These are phyloP conservation scores for Pleurotus eryngii DNA, from an alignment of 768 basidiomycete species.

Conservation along the genomic window DNA sequence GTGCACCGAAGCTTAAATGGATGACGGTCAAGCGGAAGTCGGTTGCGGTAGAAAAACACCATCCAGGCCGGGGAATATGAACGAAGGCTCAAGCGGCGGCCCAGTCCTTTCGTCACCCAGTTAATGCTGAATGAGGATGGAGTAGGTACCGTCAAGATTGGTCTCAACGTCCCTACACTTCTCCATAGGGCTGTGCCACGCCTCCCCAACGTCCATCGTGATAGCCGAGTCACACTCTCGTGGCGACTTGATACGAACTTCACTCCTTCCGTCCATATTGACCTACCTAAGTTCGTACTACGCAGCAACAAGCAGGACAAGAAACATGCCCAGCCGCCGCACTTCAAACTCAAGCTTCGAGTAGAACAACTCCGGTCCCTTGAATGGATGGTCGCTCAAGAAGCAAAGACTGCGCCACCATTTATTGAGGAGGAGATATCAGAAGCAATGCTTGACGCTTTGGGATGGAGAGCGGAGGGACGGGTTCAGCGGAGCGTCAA, in stretches of 20 bases:
- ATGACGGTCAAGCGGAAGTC: slow-evolving; percentile 56
- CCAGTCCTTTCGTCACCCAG: slow-evolving; percentile 84
- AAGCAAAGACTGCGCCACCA: slow-evolving; percentile 56
- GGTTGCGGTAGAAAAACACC: slow-evolving; percentile 74
- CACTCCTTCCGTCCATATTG: slow-evolving; percentile 55
- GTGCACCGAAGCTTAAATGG: slow-evolving; percentile 76
- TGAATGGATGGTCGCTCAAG: slow-evolving; percentile 89
- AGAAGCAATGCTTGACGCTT: slow-evolving; percentile 79
- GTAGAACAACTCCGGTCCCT: slow-evolving; percentile 87
- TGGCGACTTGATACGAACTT: slow-evolving; percentile 86
- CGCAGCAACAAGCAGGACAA: slow-evolving; percentile 73
- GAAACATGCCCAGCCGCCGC: slow-evolving; percentile 72
- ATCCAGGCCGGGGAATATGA: slow-evolving; percentile 88
- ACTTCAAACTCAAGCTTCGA: slow-evolving; percentile 72
- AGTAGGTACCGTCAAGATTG: slow-evolving; percentile 73
- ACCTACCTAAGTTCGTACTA: slow-evolving; percentile 64
- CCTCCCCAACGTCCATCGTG: slow-evolving; percentile 57
- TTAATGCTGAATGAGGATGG: slow-evolving; percentile 62
- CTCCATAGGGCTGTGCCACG: slow-evolving; percentile 83
- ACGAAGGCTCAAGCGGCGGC: slow-evolving; percentile 80
- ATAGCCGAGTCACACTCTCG: slow-evolving; percentile 49
- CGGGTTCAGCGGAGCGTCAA: slow-evolving; percentile 74
- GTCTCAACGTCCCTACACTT: slow-evolving; percentile 83
- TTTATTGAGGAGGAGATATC: slow-evolving; percentile 95
- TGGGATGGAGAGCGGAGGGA: slow-evolving; percentile 95